A percentile compares a stretch with the other conserved stretches of the same genome.
Evolutionary conservation across 2,329 filamentous ascomycete genomes (phyloP).

Genomic region (Truncatella angustata): DNA sequence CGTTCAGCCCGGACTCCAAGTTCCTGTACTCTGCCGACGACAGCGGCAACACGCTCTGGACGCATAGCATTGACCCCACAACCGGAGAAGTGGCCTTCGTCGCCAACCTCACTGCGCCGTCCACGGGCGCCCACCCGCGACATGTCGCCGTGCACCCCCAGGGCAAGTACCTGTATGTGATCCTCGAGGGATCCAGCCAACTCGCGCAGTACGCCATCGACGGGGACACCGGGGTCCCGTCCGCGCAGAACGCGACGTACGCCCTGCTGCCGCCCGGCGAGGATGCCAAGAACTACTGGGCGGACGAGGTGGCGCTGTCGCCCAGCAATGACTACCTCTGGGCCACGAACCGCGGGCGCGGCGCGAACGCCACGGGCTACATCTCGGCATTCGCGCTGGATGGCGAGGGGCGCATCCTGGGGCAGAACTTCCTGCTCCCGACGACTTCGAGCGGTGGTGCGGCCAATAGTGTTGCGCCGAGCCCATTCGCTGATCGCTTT

Average conservation of each 20-base stretch:
- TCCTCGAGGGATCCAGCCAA: constrained; percentile 24
- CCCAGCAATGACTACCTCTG: constrained; percentile 26
- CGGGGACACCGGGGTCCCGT: constrained; percentile 11
- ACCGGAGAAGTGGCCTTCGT: constrained; percentile 17
- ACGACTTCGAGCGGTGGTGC: constrained; percentile 32
- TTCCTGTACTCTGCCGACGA: constrained; percentile 49
- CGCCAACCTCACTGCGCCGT: constrained; percentile 13
- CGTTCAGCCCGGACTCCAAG: constrained; percentile 40
- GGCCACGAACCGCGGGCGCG: constrained; percentile 25
- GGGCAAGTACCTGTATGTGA: constrained; percentile 24
- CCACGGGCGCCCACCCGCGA: constrained; percentile 21
- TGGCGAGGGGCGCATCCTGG: constrained; percentile 22
- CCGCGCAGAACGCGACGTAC: constrained; percentile 13
- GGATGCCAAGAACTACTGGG: constrained; percentile 25
- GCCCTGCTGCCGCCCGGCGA: constrained; percentile 21
- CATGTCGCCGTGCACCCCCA: constrained; percentile 23
- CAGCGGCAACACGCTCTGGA: constrained; percentile 40
- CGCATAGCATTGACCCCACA: constrained; percentile 20
- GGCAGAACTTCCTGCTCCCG: constrained; percentile 28
- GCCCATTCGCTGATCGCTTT: constrained; percentile 29
- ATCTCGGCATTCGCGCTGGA: constrained; percentile 31
- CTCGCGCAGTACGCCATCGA: constrained; percentile 20
- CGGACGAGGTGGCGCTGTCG: constrained; percentile 30
- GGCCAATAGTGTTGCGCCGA: constrained; percentile 32
- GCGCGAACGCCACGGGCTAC: constrained; percentile 24